These are phyloP conservation scores for Gossypium trilobum DNA, from an alignment of 441 rosid genomes.

Conservation along the genomic window DNA sequence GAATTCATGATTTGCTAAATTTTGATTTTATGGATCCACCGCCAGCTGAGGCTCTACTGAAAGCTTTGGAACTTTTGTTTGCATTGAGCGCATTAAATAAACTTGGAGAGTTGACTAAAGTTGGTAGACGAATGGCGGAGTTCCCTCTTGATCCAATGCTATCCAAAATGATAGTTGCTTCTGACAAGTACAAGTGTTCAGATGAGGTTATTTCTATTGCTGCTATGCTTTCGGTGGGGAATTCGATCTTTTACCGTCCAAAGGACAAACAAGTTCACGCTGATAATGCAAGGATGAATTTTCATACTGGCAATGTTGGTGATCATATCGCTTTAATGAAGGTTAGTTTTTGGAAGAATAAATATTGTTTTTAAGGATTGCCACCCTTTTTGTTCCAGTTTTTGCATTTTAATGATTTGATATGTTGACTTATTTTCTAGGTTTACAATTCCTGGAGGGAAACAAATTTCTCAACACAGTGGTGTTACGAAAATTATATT, in stretches of 20 bases:
- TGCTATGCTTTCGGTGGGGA: constrained; percentile 91
- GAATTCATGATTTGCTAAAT: constrained; percentile 78
- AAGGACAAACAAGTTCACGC: constrained; percentile 97
- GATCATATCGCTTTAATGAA: constrained; percentile 89
- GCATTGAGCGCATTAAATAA: constrained; percentile 85
- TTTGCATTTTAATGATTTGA: background rate
- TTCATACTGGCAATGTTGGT: constrained; percentile 87
- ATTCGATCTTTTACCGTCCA: constrained; percentile 90
- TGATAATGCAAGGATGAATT: constrained; percentile 89
- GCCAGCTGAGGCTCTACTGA: constrained; percentile 86
- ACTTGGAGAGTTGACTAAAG: constrained; percentile 87
- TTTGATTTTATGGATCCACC: constrained; percentile 99
- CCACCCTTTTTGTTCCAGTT: background rate
- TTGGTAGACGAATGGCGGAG: constrained; percentile 93
- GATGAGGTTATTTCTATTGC: constrained; percentile 85
- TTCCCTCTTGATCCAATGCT: constrained; percentile 93
- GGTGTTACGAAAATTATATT: constrained; percentile 98
- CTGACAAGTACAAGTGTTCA: constrained; percentile 83
- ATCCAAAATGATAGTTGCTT: constrained; percentile 91
- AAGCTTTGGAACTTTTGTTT: constrained; percentile 78
- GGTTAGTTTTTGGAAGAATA: constrained; percentile 30
- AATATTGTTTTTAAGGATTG: background rate
- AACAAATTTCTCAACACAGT: constrained; percentile 85
- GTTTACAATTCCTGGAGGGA: constrained; percentile 94
- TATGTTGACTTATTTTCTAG: constrained; percentile 30